Evolutionary conservation across 2,329 filamentous ascomycete species (phyloP).

Genomic region (Ophiostoma populinum): DNA sequence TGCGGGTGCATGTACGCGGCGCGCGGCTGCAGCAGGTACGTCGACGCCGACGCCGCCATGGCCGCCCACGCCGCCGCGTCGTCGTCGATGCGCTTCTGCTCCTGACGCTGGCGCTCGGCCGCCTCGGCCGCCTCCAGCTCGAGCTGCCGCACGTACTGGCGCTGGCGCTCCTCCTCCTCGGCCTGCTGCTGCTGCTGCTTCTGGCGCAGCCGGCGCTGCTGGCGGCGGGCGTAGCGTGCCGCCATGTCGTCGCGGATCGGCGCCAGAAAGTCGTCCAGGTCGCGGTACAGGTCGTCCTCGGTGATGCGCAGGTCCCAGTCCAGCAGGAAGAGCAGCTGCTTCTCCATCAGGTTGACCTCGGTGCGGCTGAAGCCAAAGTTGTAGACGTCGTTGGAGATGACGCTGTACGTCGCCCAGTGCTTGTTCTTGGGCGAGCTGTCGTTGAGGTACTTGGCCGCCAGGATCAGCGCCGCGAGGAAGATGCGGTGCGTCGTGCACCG

Average conservation of each 20-base stretch:
- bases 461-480: slow-evolving; percentile 76
- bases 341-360: slow-evolving; percentile 99
- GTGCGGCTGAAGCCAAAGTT: slow-evolving; percentile 83
- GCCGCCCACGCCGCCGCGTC: slow-evolving; percentile 14
- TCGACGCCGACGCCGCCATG: slow-evolving; percentile 13
- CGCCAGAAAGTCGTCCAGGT: slow-evolving; percentile 75
- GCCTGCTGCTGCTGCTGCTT: slow-evolving; percentile 26
- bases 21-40: slow-evolving; percentile 28
- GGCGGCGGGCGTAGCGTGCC: slow-evolving; percentile 31
- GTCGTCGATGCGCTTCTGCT: slow-evolving; percentile 28
- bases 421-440: slow-evolving; percentile 99
- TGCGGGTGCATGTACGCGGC: slow-evolving; percentile 17
- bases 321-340: slow-evolving; percentile 85
- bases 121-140: slow-evolving; percentile 15
- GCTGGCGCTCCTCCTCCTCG: slow-evolving; percentile 14
- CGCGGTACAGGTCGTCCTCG: slow-evolving; percentile 68
- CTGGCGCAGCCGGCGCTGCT: slow-evolving; percentile 21
- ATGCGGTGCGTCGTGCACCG: slow-evolving; percentile 94
- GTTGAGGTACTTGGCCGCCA: slow-evolving; percentile 92
- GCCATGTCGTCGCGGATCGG: slow-evolving; percentile 54
- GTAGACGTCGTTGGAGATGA: slow-evolving; percentile 45
- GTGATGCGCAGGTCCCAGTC: slow-evolving; percentile 87
- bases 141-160: slow-evolving; percentile 24
- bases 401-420: slow-evolving; percentile 93
- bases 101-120: slow-evolving; percentile 15